A percentile compares a stretch with the other conserved stretches of the same genome.
These are phyloP conservation scores for Lepiota brunneoincarnata DNA, from an alignment of 768 basidiomycete genomes.

Conservation along the genomic window DNA sequence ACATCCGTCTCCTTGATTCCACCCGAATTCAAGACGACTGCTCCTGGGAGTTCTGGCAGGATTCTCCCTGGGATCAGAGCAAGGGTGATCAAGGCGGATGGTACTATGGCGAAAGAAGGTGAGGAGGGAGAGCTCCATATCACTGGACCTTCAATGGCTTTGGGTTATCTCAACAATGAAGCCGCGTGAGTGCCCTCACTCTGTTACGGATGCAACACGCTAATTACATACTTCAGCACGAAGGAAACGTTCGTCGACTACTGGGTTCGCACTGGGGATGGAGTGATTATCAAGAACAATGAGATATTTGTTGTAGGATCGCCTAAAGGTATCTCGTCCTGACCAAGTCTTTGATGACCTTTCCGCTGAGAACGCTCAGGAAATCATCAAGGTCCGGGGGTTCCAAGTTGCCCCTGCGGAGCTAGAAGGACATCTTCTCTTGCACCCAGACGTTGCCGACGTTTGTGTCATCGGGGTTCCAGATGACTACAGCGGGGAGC, in stretches of 20 bases:
- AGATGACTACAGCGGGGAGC: conserved; percentile 75
- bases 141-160: conserved; percentile 56
- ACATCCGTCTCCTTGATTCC: conserved; percentile 50
- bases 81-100: conserved; percentile 57
- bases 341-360: not conserved
- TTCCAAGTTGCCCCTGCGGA: conserved; percentile 67
- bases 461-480: conserved; percentile 63
- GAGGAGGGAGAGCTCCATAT: conserved; percentile 65
- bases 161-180: conserved; percentile 56
- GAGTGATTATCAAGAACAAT: conserved; percentile 61
- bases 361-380: conserved; percentile 32
- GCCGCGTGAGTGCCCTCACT: conserved; percentile 46
- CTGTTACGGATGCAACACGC: not conserved
- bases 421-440: conserved; percentile 61
- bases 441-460: conserved; percentile 59
- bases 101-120: conserved; percentile 50
- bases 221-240: conserved; percentile 36
- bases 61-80: conserved; percentile 56
- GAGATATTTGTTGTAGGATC: conserved; percentile 72
- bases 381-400: conserved; percentile 67
- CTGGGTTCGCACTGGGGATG: conserved; percentile 72
- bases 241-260: conserved; percentile 62
- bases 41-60: conserved; percentile 54
- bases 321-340: conserved; percentile 53
- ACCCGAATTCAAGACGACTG: conserved; percentile 39